These are phyloP conservation scores for Phylloporus gajari DNA, from an alignment of 1,284 basidiomycete genomes.

Conservation along the genomic window DNA sequence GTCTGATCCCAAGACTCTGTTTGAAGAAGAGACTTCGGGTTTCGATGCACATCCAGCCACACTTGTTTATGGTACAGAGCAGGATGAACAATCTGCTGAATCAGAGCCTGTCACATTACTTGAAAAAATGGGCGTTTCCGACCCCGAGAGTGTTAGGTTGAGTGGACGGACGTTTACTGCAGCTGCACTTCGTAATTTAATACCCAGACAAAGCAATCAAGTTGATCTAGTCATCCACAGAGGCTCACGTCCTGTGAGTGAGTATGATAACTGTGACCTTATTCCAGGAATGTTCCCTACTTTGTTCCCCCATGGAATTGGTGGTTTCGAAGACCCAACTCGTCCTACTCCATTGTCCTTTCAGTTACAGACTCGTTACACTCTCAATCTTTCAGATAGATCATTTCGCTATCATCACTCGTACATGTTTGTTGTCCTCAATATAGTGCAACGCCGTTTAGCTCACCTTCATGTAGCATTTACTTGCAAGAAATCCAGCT, in stretches of 20 bases:
- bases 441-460: not conserved
- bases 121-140: conserved; percentile 21
- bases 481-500: not conserved
- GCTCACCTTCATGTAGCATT: not conserved
- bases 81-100: too few species aligned
- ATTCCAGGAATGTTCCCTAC: not conserved
- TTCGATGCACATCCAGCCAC: conserved; percentile 13
- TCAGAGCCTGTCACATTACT: not conserved
- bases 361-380: too few species aligned
- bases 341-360: not conserved
- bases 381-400: not conserved
- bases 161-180: conserved; percentile 11
- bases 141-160: conserved; percentile 13
- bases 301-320: not conserved
- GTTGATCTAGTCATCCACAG: conserved; percentile 10
- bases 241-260: conserved; percentile 2
- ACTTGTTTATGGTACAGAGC: not conserved
- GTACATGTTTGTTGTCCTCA: not conserved
- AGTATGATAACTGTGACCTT: conserved; percentile 20
- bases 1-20: not conserved
- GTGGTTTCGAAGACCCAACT: not conserved
- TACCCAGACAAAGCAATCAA: not conserved
- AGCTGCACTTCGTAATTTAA: conserved; percentile 7
- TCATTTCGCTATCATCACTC: not conserved
- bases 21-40: conserved; percentile 15